These are phyloP conservation scores for Plasmodium berghei DNA, from an alignment of 169 alveolate genomes.

Conservation along the genomic window DNA sequence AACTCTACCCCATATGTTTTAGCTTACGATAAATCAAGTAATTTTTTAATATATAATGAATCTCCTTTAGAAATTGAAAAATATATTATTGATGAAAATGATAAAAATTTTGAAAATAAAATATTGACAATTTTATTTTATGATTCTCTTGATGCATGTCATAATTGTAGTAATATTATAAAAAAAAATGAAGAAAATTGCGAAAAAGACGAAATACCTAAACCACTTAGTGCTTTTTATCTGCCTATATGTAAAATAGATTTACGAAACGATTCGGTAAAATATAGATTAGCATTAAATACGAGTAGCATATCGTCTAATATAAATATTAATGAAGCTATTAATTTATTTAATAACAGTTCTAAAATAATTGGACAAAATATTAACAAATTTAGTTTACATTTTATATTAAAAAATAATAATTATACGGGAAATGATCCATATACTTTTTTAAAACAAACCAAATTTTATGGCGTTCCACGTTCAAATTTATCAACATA, in stretches of 20 bases:
- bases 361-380: conserved; percentile 60
- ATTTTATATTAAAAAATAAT: conserved; percentile 55
- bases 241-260: conserved; percentile 53
- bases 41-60: conserved; percentile 65
- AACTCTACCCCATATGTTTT: conserved; percentile 47
- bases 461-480: conserved; percentile 53
- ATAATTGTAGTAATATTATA: conserved; percentile 26
- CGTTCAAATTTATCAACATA: conserved; percentile 59
- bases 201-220: conserved; percentile 30
- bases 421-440: conserved; percentile 30
- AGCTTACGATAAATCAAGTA: conserved; percentile 38
- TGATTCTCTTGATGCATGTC: conserved; percentile 55
- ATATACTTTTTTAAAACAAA: conserved; percentile 29
- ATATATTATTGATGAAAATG: conserved; percentile 55
- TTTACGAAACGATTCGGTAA: conserved; percentile 49
- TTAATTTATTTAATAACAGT: conserved; percentile 53
- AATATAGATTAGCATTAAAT: conserved; percentile 46
- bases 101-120: conserved; percentile 45
- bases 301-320: conserved; percentile 32
- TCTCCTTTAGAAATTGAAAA: conserved; percentile 70
- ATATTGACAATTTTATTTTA: conserved; percentile 52
- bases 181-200: conserved; percentile 20
- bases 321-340: conserved; percentile 61
- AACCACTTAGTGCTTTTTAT: conserved; percentile 51
- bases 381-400: conserved; percentile 61